Base-by-base conservation (phyloP, 1,284 basidiomycete species). In the Cystobasidium sp. region DNA sequence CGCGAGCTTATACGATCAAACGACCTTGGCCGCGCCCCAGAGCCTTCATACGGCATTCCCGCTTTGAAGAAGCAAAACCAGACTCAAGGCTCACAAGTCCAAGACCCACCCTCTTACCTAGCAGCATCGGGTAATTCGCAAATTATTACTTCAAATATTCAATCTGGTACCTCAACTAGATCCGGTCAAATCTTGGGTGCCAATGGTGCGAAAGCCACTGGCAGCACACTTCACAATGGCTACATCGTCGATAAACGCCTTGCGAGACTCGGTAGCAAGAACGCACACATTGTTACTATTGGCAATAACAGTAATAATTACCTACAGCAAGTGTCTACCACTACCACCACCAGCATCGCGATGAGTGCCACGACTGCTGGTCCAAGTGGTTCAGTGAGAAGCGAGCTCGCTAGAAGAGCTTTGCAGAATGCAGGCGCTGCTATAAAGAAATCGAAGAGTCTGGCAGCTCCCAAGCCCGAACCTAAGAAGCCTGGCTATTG, bases 111-210 rank as follows among this genome's bases (percentile, higher is more conserved):
- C 68, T 22, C 78, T 69, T 76, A 68, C 61, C 61, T 65, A 75
- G 92, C 93, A 59, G 94, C 94, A 4, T 97, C 94, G 0, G 94
- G 94, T 18, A 99, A 99, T 83, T 96, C 93, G 78, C 92, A 98
- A 63, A 87, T 88, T 53, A 89, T 98, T 80, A 94, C 96, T 1
- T 95, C 93, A 12, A 91, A 91, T 56, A 89, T 90, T 59, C 92
- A 89, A 3, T 91, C 92, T 8, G 94, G 92, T 5, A 97, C 95
- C 4, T 92, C 91, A 14, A 85, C 83, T 18, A 64, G 75, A 53
- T 75, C 76, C 31, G 82, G 82, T 12, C 68, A 66, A 20, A 44
- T 56, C 46, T 63, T 55, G 51, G 75, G 39, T 56, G 53, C 46
- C n/a, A 47, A 61, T 66, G 24, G 68, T 52, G 24, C 49, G 41